A percentile compares a stretch with the other conserved stretches of the same genome.
These are phyloP conservation scores for Beauveria sp. DNA, from an alignment of 2,329 filamentous ascomycete genomes.

Conservation along the genomic window DNA sequence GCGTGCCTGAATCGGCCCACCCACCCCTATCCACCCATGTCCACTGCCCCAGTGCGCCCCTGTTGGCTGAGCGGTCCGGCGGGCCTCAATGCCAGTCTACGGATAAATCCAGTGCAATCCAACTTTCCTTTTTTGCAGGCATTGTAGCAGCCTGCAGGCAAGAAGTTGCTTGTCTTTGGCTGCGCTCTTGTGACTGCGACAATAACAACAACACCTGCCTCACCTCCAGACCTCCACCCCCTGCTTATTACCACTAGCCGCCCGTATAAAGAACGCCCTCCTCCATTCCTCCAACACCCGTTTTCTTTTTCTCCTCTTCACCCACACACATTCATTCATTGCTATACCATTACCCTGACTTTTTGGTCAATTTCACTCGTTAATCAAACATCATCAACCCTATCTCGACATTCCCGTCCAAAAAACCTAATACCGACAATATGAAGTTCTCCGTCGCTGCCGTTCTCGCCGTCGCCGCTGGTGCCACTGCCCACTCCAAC, in stretches of 20 bases:
- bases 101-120: too few species aligned
- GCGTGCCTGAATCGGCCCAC: neutral
- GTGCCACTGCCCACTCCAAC: conserved; percentile 44
- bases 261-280: conserved; percentile 43
- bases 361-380: conserved; percentile 53
- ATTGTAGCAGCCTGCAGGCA: neutral
- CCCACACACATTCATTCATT: conserved; percentile 42
- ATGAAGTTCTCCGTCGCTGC: conserved; percentile 56
- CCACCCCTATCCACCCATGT: conserved; percentile 1
- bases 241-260: neutral
- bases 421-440: conserved; percentile 44
- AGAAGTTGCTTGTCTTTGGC: too few species aligned
- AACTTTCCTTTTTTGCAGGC: neutral
- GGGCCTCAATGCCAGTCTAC: neutral
- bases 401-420: conserved; percentile 23
- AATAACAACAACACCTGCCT: neutral
- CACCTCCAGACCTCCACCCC: neutral
- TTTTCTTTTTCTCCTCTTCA: conserved; percentile 31
- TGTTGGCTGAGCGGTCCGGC: neutral
- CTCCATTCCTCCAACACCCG: conserved; percentile 27
- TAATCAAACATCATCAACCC: conserved; percentile 24
- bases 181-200: too few species aligned
- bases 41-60: neutral
- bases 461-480: conserved; percentile 43
- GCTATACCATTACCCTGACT: conserved; percentile 38